Percentiles rank a stretch among this genome's conserved stretches.
These are phyloP conservation scores for Ustilago sp. DNA, from an alignment of 1,284 basidiomycete species.

Conservation along the genomic window DNA sequence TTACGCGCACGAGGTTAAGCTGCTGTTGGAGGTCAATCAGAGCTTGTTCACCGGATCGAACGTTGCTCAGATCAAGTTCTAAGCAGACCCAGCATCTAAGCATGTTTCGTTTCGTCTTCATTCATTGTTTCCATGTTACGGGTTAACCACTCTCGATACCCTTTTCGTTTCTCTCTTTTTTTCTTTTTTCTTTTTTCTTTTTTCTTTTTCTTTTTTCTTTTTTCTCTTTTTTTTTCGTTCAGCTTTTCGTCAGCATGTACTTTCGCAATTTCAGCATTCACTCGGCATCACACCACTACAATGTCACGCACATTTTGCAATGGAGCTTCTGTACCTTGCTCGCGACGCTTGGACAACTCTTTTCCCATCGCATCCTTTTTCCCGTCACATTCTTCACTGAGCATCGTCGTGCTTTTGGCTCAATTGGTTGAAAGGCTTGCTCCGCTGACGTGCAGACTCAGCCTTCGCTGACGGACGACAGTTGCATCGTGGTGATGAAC, in stretches of 20 bases:
- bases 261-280: neutral
- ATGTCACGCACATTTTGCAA: neutral
- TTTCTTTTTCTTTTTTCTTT: neutral
- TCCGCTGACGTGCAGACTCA: too few species aligned
- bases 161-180: neutral
- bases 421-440: too few species aligned
- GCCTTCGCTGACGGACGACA: too few species aligned
- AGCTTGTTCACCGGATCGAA: constrained; percentile 26
- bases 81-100: neutral
- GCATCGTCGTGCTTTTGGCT: too few species aligned
- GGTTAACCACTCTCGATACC: constrained; percentile 2
- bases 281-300: neutral
- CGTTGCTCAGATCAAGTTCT: constrained; percentile 22
- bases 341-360: neutral
- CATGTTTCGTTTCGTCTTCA: neutral
- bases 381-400: too few species aligned
- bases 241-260: neutral
- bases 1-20: constrained; percentile 45
- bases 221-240: too few species aligned
- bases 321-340: neutral
- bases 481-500: too few species aligned
- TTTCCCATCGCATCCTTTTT: neutral
- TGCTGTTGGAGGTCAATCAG: constrained; percentile 50
- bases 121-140: neutral
- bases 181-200: neutral